Percentiles rank a stretch among this genome's conserved stretches.
phyloP scores from a whole-genome alignment of 164 flowering plant species.

The Vitis rupestris region DNA sequence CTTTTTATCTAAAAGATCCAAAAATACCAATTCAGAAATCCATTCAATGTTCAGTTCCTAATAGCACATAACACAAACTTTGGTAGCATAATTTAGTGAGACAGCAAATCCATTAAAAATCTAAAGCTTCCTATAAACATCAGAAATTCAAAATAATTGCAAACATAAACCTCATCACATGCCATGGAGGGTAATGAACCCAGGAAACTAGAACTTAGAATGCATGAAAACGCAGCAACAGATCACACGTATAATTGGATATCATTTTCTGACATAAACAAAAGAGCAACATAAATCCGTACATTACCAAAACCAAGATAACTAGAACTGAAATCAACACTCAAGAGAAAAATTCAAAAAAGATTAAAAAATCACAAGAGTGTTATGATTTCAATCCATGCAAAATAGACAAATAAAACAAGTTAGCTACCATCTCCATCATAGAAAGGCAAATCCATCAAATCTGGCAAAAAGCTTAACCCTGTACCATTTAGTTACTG shows the following conservation, averaged over 20 bases:
- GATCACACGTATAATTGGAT: not conserved
- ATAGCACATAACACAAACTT: not conserved
- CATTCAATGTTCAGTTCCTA: not conserved
- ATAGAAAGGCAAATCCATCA: not conserved
- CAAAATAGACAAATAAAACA: not conserved
- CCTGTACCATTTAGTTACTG: not conserved
- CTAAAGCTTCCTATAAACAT: not conserved
- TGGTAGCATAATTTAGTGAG: not conserved
- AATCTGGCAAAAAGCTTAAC: not conserved
- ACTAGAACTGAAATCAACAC: not conserved
- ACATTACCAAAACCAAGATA: not conserved
- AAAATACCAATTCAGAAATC: constrained; percentile 1
- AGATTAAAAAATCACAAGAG: not conserved
- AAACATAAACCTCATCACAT: not conserved
- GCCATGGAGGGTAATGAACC: not conserved
- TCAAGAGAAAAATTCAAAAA: not conserved
- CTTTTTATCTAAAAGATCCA: constrained; percentile 6
- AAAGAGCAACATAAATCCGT: too few relatives aligned
- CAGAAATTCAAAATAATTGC: not conserved
- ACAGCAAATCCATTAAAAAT: not conserved
- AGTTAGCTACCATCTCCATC: not conserved
- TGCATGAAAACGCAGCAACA: not conserved
- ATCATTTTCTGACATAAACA: too few relatives aligned
- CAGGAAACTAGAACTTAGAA: not conserved
- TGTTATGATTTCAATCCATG: not conserved